Conservation (phyloP, 305 asterid genomes). For the Ajuga reptans region DNA sequence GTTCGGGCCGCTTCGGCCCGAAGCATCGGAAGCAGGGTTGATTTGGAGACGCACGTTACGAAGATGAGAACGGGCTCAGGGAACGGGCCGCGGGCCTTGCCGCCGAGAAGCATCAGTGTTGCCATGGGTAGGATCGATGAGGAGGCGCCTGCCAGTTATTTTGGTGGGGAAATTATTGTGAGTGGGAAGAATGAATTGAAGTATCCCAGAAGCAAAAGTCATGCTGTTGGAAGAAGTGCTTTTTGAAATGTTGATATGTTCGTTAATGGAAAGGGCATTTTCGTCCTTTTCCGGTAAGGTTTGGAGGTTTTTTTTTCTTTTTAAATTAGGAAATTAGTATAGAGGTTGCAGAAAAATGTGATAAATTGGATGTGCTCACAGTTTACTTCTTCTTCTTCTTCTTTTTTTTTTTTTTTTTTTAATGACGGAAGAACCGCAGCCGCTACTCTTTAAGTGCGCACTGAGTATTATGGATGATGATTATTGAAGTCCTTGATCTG, state of each 20-base stretch:
- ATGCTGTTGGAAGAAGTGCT: slow-evolving; percentile 35
- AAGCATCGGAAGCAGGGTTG: slow-evolving; percentile 12
- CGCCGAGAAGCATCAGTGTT: slow-evolving; percentile 55
- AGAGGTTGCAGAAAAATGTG: background rate
- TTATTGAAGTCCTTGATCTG: too few relatives aligned
- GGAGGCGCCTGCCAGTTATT: slow-evolving; percentile 37
- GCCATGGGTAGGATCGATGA: slow-evolving; percentile 75
- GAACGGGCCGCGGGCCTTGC: slow-evolving; percentile 24
- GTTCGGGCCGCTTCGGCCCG: slow-evolving; percentile 50
- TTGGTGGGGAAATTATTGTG: slow-evolving; percentile 25
- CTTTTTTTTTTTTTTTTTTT: too few relatives aligned
- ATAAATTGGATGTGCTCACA: too few relatives aligned
- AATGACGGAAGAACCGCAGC: too few relatives aligned
- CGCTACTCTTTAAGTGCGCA: too few relatives aligned
- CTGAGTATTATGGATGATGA: too few relatives aligned
- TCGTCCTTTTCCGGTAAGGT: background rate
- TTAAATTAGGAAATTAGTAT: background rate
- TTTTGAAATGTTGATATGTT: slow-evolving; percentile 13
- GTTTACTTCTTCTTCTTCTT: too few relatives aligned
- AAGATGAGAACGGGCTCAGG: slow-evolving; percentile 9
- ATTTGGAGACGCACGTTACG: slow-evolving; percentile 18
- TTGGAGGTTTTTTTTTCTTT: background rate
- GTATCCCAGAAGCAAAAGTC: slow-evolving; percentile 56
- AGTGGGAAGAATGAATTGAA: slow-evolving; percentile 20
- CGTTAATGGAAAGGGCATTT: too few relatives aligned